Base-by-base conservation (phyloP, 1,139 yeast species). In the Pichia sp. region DNA sequence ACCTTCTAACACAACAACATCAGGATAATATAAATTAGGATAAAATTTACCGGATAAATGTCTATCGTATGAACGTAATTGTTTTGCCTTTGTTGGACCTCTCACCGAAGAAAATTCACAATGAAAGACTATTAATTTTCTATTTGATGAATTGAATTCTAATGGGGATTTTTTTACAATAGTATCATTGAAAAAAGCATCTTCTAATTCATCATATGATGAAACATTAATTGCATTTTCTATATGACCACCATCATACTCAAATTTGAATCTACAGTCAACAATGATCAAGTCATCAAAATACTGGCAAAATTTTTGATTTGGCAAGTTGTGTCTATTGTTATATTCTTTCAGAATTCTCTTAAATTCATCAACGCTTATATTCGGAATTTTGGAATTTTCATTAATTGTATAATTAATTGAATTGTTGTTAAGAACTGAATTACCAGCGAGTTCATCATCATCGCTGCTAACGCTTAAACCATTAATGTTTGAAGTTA, bases 241-340 rank as follows among this genome's bases (percentile, higher is more conserved):
- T 43, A 92, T 87, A 66, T 94, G 98, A 30, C 98, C 98, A 26
- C 98, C 97, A 37, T 77, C 73, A 64, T 69, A 94, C 66, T 92
- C 98, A 68, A 92, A 92, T 58, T 83, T 88, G 61, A 92, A 92
- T 45, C 98, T 77, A 63, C 97, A 89, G 67, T 92, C 98, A 15
- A 94, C 72, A 34, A 92, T 69, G 8, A 78, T 59, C 44, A 77
- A 71, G 37, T 80, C 78, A 55, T 82, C 82, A 62, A 83, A 90
- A 44, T 70, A 70, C 30, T 73, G 68, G 18, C 65, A 57, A 63
- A 75, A 77, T 16, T 40, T 50, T 43, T 15, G 30, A 29, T 45
- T 30, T 9, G 9, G 30, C n/a, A 12, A 35, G 11, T 40, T 43
- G 24, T 32, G 34, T 29, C 30, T 47, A 25, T 36, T 38, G 34